Conservation (phyloP, 2,329 filamentous ascomycete species). For the Fusarium tjaetaba region DNA sequence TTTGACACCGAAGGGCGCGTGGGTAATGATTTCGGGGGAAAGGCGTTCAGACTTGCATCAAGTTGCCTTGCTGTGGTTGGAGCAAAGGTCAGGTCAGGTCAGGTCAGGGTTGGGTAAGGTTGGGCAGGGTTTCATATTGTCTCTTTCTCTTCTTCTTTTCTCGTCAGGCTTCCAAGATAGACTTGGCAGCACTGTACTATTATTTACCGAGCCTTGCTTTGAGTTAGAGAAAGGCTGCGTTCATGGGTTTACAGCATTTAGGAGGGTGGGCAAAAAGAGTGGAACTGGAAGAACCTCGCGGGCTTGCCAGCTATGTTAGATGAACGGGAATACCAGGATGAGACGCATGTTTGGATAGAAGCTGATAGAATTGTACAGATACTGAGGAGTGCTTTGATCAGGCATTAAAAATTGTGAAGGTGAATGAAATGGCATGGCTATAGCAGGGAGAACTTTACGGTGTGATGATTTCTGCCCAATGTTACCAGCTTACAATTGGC, state of each 20-base stretch:
- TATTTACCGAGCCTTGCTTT: slow-evolving; percentile 34
- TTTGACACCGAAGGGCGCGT: slow-evolving; percentile 28
- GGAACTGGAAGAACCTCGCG: slow-evolving; percentile 38
- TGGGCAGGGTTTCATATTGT: slow-evolving; percentile 13
- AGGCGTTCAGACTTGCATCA: slow-evolving; percentile 34
- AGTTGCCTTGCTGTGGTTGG: slow-evolving; percentile 29
- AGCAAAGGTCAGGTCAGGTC: neutral
- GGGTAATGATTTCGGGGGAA: slow-evolving; percentile 39
- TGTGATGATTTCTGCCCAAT: slow-evolving; percentile 39
- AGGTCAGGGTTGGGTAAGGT: slow-evolving; percentile 13
- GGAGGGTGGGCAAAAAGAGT: slow-evolving; percentile 22
- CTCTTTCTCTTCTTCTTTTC: slow-evolving; percentile 14
- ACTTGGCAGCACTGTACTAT: slow-evolving; percentile 39
- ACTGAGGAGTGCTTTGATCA: neutral
- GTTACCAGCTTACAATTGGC: slow-evolving; percentile 5
- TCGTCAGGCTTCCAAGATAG: slow-evolving; percentile 35
- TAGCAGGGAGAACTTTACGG: slow-evolving; percentile 9
- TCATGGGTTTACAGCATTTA: slow-evolving; percentile 9
- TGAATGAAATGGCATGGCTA: neutral
- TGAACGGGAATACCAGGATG: slow-evolving; percentile 28
- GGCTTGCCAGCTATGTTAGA: slow-evolving; percentile 27
- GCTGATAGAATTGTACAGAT: slow-evolving; percentile 31
- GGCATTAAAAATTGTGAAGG: neutral
- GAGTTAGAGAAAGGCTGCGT: slow-evolving; percentile 28
- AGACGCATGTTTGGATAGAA: slow-evolving; percentile 36